Conservation (phyloP, 257 asterid genomes). For the Anisodus acutangulus region DNA sequence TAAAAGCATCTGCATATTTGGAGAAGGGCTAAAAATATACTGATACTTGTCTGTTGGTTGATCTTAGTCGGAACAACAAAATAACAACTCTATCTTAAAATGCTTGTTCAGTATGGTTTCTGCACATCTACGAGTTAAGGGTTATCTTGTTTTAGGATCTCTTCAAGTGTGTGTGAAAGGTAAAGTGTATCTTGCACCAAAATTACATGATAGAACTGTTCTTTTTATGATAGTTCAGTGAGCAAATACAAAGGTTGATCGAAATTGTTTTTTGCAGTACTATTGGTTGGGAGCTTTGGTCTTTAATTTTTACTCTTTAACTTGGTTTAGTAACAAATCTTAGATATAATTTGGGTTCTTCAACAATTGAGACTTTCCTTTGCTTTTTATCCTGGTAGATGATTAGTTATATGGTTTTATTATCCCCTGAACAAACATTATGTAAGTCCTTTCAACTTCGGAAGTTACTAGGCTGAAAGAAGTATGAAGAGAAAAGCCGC, state of each 20-base stretch:
- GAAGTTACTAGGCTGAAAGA: constrained; percentile 7
- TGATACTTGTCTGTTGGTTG: not conserved
- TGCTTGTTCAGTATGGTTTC: not conserved
- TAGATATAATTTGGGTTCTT: not conserved
- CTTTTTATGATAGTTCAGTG: not conserved
- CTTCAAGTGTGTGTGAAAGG: not conserved
- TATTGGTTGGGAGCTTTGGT: not conserved
- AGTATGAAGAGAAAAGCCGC: not conserved
- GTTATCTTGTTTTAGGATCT: not conserved
- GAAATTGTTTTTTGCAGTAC: not conserved
- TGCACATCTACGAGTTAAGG: not conserved
- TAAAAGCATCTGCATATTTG: constrained; percentile 1
- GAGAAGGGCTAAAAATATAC: not conserved
- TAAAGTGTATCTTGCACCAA: constrained; percentile 4
- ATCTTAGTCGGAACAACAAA: not conserved
- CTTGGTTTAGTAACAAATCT: not conserved
- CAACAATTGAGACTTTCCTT: not conserved
- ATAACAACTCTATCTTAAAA: not conserved
- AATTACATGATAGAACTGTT: not conserved
- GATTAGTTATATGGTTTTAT: not conserved
- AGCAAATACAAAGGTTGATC: not conserved
- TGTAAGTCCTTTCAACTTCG: not conserved
- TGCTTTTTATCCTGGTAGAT: not conserved
- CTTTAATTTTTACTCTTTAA: not conserved
- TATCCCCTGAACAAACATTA: not conserved